Base-by-base conservation (phyloP, 257 asterid genomes). In the Lycium barbarum region DNA sequence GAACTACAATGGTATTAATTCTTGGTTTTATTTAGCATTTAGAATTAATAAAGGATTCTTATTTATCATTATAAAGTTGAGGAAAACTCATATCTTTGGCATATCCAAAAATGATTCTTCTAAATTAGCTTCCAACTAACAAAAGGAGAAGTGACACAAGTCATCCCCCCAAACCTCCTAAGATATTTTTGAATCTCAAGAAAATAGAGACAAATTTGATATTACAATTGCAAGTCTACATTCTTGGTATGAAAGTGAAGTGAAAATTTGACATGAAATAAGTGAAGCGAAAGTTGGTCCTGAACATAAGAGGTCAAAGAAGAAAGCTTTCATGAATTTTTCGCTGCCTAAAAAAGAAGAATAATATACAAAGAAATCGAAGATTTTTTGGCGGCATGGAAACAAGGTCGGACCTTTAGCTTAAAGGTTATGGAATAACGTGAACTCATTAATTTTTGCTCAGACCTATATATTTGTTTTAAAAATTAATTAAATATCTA, bases 11-110 rank as follows among this genome's bases (percentile, higher is more conserved):
- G 22, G 20, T 72, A 10, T 45, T 9, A 3, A 71, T 73, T 38
- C 51, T 7, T 22, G 17, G 6, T 33, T 45, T 20, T n/a, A 47
- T 11, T 73, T 73, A 20, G 2, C 9, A 71, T 15, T 40, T 40
- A 71, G 33, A 70, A 70, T 2, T 4, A 62, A 15, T 33, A 3
- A 38, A 0, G 9, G 43, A 65, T 22, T 35, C 26, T 20, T 61
- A 20, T 17, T 38, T 4, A 6, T 74, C 40, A 74, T 49, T 47
- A 22, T 5, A 12, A 72, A 47, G 43, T 74, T 49, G 61, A 47
- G 81, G 80, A 74, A 40, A 74, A 74, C 62, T 74, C 81, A 51
- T 74, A 74, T 74, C 43, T 74, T 74, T 20, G 81, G 61, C 38
- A 47, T 12, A 49, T 49, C 78, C 53, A 36, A 67, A 67, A 7